A percentile compares a stretch with the other conserved stretches of the same genome.
Conservation (phyloP, 768 basidiomycete genomes). For the Kwoniella sp. region DNA sequence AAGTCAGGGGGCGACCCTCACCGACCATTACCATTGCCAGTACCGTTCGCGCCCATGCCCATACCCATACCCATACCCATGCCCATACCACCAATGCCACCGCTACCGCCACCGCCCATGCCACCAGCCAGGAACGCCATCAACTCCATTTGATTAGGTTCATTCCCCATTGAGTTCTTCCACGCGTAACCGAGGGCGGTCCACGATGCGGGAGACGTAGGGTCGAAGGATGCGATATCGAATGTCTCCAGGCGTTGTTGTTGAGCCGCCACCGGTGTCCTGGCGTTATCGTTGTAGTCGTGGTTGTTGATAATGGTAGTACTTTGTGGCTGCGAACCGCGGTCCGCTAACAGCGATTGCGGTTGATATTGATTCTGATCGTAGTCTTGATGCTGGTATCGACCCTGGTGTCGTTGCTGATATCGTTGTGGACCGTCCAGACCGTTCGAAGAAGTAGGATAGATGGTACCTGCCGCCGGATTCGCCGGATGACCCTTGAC, state of each 20-base stretch:
- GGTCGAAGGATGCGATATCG: conserved; percentile 39
- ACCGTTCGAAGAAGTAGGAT: too few relatives aligned
- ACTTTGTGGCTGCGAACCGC: too few relatives aligned
- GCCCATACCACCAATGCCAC: neutral
- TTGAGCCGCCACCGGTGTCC: neutral
- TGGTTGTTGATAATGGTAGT: neutral
- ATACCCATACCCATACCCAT: conserved; percentile 7
- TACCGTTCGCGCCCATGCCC: conserved; percentile 3
- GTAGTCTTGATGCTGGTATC: conserved; percentile 2
- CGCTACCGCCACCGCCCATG: neutral
- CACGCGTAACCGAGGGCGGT: conserved; percentile 32
- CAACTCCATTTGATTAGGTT: conserved; percentile 47
- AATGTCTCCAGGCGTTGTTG: conserved; percentile 30
- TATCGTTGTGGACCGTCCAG: too few relatives aligned
- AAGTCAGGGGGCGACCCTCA: too few relatives aligned
- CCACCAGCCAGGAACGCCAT: conserved; percentile 40
- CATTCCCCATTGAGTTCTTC: conserved; percentile 35
- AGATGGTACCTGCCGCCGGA: neutral
- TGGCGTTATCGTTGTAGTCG: conserved; percentile 22
- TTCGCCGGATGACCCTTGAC: neutral
- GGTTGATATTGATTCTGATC: neutral
- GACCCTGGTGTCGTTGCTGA: too few relatives aligned
- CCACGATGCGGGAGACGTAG: conserved; percentile 37
- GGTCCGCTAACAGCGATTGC: too few relatives aligned
- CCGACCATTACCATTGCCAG: neutral